Conservation (phyloP, 2,329 filamentous ascomycete species). For the Pyrenochaeta sp. region DNA sequence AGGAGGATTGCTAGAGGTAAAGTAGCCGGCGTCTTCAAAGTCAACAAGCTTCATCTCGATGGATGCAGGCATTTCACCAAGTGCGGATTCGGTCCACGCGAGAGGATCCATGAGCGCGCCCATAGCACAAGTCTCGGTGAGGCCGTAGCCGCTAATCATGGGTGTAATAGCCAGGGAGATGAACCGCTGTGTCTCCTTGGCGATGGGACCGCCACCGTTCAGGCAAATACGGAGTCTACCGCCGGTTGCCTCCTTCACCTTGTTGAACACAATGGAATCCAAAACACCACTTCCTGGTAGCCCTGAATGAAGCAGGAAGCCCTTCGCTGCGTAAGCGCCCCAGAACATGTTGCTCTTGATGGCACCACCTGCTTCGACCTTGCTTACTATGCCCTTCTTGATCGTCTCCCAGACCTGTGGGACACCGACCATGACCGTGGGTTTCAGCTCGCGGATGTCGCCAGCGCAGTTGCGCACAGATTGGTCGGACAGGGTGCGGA, state of each 20-base stretch:
- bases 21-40: constrained; percentile 87
- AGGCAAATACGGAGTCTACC: constrained; percentile 87
- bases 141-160: constrained; percentile 92
- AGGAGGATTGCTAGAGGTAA: constrained; percentile 74
- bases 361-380: constrained; percentile 76
- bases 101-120: constrained; percentile 84
- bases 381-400: constrained; percentile 88
- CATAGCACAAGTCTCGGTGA: constrained; percentile 92
- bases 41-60: constrained; percentile 93
- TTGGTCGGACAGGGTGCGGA: constrained; percentile 84
- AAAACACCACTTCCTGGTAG: constrained; percentile 74
- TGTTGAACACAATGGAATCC: constrained; percentile 87
- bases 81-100: constrained; percentile 78
- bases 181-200: constrained; percentile 87
- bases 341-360: constrained; percentile 82
- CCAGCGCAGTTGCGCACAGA: constrained; percentile 90
- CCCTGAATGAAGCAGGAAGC: constrained; percentile 66
- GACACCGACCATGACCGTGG: constrained; percentile 91
- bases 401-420: constrained; percentile 97
- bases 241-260: constrained; percentile 89
- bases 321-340: constrained; percentile 69
- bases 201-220: constrained; percentile 92
- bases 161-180: constrained; percentile 91
- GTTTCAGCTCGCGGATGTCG: constrained; percentile 90
- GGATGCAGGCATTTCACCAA: constrained; percentile 79